Evolutionary conservation across 192 early-diverging fungal species (phyloP).

Genomic region (Coemansia sp.): DNA sequence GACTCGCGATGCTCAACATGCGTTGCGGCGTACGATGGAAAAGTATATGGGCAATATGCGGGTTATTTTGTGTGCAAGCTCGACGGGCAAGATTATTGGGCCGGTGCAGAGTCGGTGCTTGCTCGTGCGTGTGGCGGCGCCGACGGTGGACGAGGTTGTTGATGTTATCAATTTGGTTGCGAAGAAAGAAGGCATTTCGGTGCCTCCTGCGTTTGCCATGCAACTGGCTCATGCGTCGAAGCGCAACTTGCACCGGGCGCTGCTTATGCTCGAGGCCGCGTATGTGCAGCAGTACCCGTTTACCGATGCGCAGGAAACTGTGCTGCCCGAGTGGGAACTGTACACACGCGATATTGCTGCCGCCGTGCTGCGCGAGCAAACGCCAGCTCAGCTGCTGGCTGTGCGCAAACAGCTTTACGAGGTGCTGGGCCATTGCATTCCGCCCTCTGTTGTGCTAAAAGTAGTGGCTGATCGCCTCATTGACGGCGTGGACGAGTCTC

Average conservation of each 20-base stretch:
- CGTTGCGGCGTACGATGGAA: slow-evolving; percentile 98
- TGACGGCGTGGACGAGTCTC: slow-evolving; percentile 64
- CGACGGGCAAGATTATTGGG: slow-evolving; percentile 85
- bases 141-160: slow-evolving; percentile 71
- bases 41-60: slow-evolving; percentile 94
- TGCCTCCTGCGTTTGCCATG: slow-evolving; percentile 64
- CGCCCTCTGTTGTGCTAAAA: slow-evolving; percentile 79
- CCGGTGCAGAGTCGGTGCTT: slow-evolving; percentile 93
- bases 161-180: slow-evolving; percentile 72
- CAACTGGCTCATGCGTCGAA: slow-evolving; percentile 69
- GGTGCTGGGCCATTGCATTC: slow-evolving; percentile 87
- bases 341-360: slow-evolving; percentile 70
- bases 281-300: slow-evolving; percentile 67
- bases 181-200: slow-evolving; percentile 72
- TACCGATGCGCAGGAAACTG: slow-evolving; percentile 57
- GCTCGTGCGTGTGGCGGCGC: slow-evolving; percentile 82
- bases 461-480: slow-evolving; percentile 71
- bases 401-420: slow-evolving; percentile 83
- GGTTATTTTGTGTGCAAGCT: slow-evolving; percentile 88
- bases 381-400: slow-evolving; percentile 65
- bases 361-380: slow-evolving; percentile 73
- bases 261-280: slow-evolving; percentile 88
- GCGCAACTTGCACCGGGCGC: slow-evolving; percentile 82
- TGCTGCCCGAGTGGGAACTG: slow-evolving; percentile 85
- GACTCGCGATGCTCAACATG: slow-evolving; percentile 89